Base-by-base conservation (phyloP, 1,139 yeast genomes). In the Yarrowia galli region DNA sequence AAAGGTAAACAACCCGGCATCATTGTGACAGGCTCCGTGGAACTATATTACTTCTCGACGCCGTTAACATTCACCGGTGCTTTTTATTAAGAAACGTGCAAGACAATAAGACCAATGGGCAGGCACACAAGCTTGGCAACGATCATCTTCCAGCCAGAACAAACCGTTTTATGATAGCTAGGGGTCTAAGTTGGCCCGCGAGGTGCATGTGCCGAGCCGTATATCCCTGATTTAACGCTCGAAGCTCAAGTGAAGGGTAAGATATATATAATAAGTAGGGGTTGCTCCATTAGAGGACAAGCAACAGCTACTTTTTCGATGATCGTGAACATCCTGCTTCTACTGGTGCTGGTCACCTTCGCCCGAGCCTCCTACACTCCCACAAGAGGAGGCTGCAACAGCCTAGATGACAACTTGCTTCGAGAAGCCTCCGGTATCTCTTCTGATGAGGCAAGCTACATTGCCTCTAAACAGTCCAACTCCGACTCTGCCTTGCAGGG, bases 381-480 rank as follows among this genome's bases (percentile, higher is more conserved):
- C 43, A 1, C 43, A 9, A 36, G n/a, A 32, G 60, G 60, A 36
- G 10, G 22, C 20, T 53, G 60, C 13, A 18, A 4, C 10, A 0
- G 3, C 10, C n/a, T n/a, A n/a, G 32, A 53, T 6, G 10, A 20
- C 45, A 23, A 38, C 16, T 22, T 36, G 32, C 45, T 53, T n/a
- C 43, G 60, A 36, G 60, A 23, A 12, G 60, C 60, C 35, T 36
- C 43, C 3, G 22, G 60, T 3, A 54, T 54, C 23, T 54, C 61
- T 8, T n/a, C 74, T 72, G 66, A 69, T 68, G 16, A 72, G 63
- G 5, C 72, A 71, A 23, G 70, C 71, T 28, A 68, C 49, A 46
- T 54, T 54, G 67, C 67, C 61, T 53, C 74, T 72, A 69, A 71
- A 67, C 60, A 70, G 66, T 3, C 69, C 63, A 32, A 68, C 56